phyloP scores from a whole-genome alignment of 768 basidiomycete genomes.

The Suillus subaureus region DNA sequence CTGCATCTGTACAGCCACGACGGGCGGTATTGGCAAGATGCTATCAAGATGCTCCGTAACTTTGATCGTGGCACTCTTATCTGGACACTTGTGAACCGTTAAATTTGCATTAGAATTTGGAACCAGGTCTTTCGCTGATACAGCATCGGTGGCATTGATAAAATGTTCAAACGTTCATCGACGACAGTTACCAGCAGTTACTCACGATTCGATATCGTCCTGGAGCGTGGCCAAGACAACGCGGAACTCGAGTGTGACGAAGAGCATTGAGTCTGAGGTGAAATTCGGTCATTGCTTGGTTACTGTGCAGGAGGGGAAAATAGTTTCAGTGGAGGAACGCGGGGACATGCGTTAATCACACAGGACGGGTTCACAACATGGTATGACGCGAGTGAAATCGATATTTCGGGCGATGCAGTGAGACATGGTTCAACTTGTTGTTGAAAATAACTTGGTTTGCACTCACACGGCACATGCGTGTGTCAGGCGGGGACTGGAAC shows the following conservation, averaged over 20 bases:
- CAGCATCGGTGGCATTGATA: neutral
- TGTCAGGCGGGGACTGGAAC: neutral
- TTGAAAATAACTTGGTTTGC: neutral
- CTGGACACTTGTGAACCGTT: neutral
- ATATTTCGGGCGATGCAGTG: neutral
- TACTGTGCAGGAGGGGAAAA: neutral
- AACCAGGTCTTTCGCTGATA: neutral
- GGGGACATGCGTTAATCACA: neutral
- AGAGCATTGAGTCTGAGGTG: neutral
- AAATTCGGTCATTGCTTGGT: neutral
- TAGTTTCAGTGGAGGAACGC: neutral
- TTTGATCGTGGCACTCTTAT: neutral
- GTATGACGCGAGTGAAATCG: neutral
- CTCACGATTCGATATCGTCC: neutral
- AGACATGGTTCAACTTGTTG: neutral
- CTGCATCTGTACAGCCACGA: neutral
- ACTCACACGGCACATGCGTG: neutral
- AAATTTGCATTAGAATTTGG: neutral
- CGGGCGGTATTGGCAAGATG: neutral
- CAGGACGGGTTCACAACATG: neutral
- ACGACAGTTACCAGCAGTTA: neutral
- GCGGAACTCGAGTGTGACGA: neutral
- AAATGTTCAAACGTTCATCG: neutral
- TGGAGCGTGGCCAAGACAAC: neutral
- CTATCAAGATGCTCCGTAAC: neutral